phyloP scores from a whole-genome alignment of 2,329 filamentous ascomycete genomes.

The Trichoderma arundinaceum region DNA sequence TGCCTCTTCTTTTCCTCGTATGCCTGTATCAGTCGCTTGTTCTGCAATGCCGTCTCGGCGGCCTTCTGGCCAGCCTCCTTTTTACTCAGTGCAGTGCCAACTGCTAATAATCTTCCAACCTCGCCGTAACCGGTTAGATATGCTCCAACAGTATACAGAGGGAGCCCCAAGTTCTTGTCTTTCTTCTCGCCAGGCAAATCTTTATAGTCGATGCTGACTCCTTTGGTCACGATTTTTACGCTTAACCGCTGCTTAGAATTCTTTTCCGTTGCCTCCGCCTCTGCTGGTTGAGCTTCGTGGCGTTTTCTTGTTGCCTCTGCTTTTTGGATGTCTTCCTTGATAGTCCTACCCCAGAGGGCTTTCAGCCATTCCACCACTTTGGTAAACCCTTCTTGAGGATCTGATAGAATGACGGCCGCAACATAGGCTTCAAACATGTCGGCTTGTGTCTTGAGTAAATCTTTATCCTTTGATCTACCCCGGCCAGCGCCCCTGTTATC shows the following conservation, averaged over 20 bases:
- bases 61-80: slow-evolving; percentile 72
- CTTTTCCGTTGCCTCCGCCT: neutral
- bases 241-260: slow-evolving; percentile 43
- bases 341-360: slow-evolving; percentile 71
- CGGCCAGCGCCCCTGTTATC: slow-evolving; percentile 38
- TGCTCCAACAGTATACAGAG: slow-evolving; percentile 66
- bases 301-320: slow-evolving; percentile 31
- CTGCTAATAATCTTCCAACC: slow-evolving; percentile 64
- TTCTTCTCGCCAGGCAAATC: slow-evolving; percentile 60
- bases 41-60: slow-evolving; percentile 66
- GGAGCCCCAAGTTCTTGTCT: slow-evolving; percentile 59
- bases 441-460: slow-evolving; percentile 73
- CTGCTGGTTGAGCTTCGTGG: slow-evolving; percentile 29
- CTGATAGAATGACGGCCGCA: slow-evolving; percentile 74
- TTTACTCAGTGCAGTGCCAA: slow-evolving; percentile 69
- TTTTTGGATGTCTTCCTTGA: slow-evolving; percentile 59
- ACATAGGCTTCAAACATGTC: slow-evolving; percentile 94
- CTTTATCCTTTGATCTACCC: slow-evolving; percentile 52
- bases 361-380: slow-evolving; percentile 74
- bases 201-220: slow-evolving; percentile 65
- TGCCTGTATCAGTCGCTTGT: slow-evolving; percentile 66
- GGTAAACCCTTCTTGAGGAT: slow-evolving; percentile 65
- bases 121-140: slow-evolving; percentile 74
- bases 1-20: slow-evolving; percentile 56
- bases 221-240: slow-evolving; percentile 57